Conservation (phyloP, 2,329 filamentous ascomycete genomes). For the Ceratocystis albifundus region DNA sequence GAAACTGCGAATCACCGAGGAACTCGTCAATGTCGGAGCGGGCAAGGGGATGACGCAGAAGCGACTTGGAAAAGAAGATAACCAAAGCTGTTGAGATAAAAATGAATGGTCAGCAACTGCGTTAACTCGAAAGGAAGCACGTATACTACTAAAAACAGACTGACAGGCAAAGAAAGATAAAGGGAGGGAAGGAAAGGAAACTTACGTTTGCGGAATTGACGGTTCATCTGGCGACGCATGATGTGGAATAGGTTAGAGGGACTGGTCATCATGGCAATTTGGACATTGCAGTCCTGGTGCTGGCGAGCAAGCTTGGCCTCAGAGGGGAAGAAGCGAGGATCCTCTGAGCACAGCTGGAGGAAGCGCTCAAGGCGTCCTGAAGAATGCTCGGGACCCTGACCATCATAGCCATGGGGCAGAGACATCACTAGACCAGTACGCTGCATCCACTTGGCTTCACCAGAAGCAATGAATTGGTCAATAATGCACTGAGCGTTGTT, state of each 20-base stretch:
- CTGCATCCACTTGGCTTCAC: constrained; percentile 98
- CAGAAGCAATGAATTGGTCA: constrained; percentile 95
- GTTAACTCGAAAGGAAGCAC: background rate
- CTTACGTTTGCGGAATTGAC: constrained; percentile 98
- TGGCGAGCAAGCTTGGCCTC: constrained; percentile 86
- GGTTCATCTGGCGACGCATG: constrained; percentile 92
- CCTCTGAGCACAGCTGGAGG: constrained; percentile 93
- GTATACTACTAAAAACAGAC: constrained; percentile 1
- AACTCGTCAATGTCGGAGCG: constrained; percentile 88
- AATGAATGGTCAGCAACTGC: constrained; percentile 26
- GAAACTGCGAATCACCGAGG: constrained; percentile 80
- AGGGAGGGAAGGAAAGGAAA: constrained; percentile 25
- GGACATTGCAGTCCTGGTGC: constrained; percentile 99
- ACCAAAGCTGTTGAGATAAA: constrained; percentile 54
- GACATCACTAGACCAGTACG: constrained; percentile 93
- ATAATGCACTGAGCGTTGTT: constrained; percentile 99
- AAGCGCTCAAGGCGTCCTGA: constrained; percentile 96
- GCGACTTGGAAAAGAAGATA: constrained; percentile 96
- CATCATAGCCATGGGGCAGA: constrained; percentile 93
- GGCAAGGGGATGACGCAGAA: constrained; percentile 85
- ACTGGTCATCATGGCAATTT: constrained; percentile 94
- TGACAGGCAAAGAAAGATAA: constrained; percentile 2
- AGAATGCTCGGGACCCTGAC: constrained; percentile 95
- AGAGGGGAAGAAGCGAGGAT: constrained; percentile 82
- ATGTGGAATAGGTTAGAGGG: constrained; percentile 95